These are phyloP conservation scores for Kwoniella shivajii DNA, from an alignment of 1,284 basidiomycete genomes.

Conservation along the genomic window DNA sequence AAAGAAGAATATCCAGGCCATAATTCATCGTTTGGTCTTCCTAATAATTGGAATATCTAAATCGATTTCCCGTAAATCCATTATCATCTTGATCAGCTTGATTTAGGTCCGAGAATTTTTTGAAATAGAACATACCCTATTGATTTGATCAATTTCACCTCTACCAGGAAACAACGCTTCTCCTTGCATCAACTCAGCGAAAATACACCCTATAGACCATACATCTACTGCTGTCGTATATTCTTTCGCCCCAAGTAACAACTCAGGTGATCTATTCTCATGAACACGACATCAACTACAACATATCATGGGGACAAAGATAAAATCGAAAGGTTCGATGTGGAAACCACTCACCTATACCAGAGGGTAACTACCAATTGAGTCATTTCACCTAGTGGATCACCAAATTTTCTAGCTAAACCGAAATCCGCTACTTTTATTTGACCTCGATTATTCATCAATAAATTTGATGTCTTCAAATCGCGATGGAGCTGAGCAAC, in stretches of 20 bases:
- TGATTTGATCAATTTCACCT: constrained; percentile 88
- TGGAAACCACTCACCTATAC: constrained; percentile 75
- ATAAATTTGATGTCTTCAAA: constrained; percentile 93
- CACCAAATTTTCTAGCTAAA: constrained; percentile 90
- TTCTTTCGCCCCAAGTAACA: constrained; percentile 85
- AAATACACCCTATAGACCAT: constrained; percentile 65
- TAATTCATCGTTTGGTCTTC: constrained; percentile 76
- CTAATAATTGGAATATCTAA: constrained; percentile 82
- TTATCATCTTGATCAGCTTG: neutral
- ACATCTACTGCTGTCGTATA: constrained; percentile 78
- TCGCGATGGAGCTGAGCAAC: constrained; percentile 77
- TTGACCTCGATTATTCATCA: constrained; percentile 98
- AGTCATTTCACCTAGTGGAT: constrained; percentile 93
- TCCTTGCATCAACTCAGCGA: constrained; percentile 90
- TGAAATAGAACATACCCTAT: constrained; percentile 61
- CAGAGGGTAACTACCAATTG: constrained; percentile 97
- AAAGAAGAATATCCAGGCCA: constrained; percentile 84
- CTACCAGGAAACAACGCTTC: constrained; percentile 96
- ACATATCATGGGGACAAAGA: neutral
- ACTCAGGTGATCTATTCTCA: constrained; percentile 89
- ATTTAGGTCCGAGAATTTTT: neutral
- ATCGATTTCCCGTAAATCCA: neutral
- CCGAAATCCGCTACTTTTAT: constrained; percentile 99
- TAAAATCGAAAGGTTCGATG: neutral
- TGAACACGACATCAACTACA: no score